A percentile compares a stretch with the other conserved stretches of the same genome.
Conservation (phyloP, 2,329 filamentous ascomycete species). For the Fusarium papillatum region DNA sequence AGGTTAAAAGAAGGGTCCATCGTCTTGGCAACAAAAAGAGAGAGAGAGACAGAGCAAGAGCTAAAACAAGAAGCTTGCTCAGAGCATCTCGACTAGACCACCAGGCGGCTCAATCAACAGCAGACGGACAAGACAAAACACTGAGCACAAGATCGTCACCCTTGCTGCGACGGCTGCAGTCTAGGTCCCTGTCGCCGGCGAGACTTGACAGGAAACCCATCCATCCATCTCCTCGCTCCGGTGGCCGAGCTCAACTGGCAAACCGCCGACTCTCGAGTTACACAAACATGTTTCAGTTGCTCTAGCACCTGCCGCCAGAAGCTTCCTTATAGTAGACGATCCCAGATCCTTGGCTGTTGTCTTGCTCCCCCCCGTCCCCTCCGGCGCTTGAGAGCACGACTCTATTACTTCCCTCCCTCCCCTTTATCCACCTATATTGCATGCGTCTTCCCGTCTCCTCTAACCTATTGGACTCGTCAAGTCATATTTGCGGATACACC, state of each 20-base stretch:
- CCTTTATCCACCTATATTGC: constrained; percentile 8
- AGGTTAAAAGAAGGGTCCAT: not conserved
- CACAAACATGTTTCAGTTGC: constrained; percentile 54
- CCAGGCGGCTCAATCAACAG: constrained; percentile 5
- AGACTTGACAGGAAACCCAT: constrained; percentile 18
- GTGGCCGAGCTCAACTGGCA: constrained; percentile 42
- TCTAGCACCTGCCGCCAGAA: constrained; percentile 37
- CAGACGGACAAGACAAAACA: constrained; percentile 36
- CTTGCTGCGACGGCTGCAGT: constrained; percentile 14
- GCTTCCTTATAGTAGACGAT: constrained; percentile 42
- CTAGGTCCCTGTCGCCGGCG: constrained; percentile 17
- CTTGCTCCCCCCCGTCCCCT: constrained; percentile 16
- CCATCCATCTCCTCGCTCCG: constrained; percentile 32
- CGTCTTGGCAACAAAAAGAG: not conserved
- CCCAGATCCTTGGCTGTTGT: constrained; percentile 14
- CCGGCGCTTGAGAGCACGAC: constrained; percentile 10
- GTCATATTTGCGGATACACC: constrained; percentile 4
- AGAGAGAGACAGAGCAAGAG: not conserved
- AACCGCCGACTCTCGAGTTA: constrained; percentile 48
- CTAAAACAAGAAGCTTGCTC: constrained; percentile 19
- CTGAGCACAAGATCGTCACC: constrained; percentile 34
- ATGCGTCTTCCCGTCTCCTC: constrained; percentile 18
- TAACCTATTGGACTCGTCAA: constrained; percentile 2
- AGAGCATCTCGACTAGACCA: constrained; percentile 14
- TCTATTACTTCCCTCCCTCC: constrained; percentile 7